phyloP scores from a whole-genome alignment of 306 rosid genomes.

The Gastrolobium bilobum region DNA sequence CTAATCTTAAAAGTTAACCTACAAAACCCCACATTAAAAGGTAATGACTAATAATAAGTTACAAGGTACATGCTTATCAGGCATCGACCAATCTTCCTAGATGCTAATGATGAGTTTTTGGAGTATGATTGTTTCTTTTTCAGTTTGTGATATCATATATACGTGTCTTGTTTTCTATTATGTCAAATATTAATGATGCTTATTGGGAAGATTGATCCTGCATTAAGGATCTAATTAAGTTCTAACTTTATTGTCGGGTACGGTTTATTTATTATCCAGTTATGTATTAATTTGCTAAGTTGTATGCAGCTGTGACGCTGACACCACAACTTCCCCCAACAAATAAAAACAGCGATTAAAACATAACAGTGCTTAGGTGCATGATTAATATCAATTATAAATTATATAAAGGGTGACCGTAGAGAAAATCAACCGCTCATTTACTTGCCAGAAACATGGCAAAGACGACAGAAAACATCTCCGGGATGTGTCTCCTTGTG shows the following conservation, averaged over 20 bases:
- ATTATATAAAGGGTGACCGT: slow-evolving; percentile 1
- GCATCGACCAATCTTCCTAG: slow-evolving; percentile 8
- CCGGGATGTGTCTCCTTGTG: slow-evolving; percentile 47
- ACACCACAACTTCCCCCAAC: slow-evolving; percentile 51
- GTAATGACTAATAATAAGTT: slow-evolving; percentile 9
- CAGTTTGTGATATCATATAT: slow-evolving; percentile 29
- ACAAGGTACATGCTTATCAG: not conserved
- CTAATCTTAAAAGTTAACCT: not conserved
- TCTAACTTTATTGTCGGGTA: slow-evolving; percentile 43
- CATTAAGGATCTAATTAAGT: slow-evolving; percentile 39
- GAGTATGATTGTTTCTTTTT: not conserved
- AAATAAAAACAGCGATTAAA: slow-evolving; percentile 45
- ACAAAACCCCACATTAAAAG: not conserved
- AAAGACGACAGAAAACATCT: slow-evolving; percentile 49
- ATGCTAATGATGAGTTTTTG: slow-evolving; percentile 39
- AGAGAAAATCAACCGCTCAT: slow-evolving; percentile 27
- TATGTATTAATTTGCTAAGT: slow-evolving; percentile 17
- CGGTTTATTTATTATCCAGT: not conserved
- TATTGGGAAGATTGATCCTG: slow-evolving; percentile 9
- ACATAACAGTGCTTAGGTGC: slow-evolving; percentile 43
- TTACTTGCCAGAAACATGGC: slow-evolving; percentile 43
- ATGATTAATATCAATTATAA: slow-evolving; percentile 41
- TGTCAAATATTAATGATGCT: slow-evolving; percentile 15
- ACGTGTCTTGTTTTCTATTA: not conserved
- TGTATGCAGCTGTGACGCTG: slow-evolving; percentile 46